phyloP scores from a whole-genome alignment of 805 yeast genomes.

The Maudiozyma bulderi region DNA sequence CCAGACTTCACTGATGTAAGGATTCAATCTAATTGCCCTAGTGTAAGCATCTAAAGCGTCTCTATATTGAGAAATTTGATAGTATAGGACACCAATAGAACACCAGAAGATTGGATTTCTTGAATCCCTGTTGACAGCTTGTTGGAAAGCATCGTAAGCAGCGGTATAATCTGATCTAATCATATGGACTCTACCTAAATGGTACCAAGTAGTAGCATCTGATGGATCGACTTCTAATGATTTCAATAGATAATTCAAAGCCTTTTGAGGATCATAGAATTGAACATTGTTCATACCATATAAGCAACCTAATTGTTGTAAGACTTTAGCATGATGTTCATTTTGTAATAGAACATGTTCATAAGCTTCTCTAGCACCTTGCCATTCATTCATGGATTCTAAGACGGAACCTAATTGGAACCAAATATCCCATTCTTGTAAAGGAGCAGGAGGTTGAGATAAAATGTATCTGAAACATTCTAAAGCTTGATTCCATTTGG shows the following conservation, averaged over 20 bases:
- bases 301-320: constrained; percentile 92
- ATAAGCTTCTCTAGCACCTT: constrained; percentile 89
- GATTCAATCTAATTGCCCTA: constrained; percentile 89
- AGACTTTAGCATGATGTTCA: constrained; percentile 90
- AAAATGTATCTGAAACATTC: constrained; percentile 93
- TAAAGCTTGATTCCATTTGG: constrained; percentile 72
- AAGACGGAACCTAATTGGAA: constrained; percentile 94
- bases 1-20: constrained; percentile 96
- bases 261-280: constrained; percentile 75
- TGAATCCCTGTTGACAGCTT: constrained; percentile 93
- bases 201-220: constrained; percentile 97
- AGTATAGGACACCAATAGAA: constrained; percentile 88
- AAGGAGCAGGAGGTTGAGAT: constrained; percentile 85
- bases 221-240: constrained; percentile 80
- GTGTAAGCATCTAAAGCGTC: constrained; percentile 98
- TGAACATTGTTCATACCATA: constrained; percentile 54
- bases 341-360: constrained; percentile 83
- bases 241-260: constrained; percentile 72
- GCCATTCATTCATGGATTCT: constrained; percentile 87
- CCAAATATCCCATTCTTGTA: constrained; percentile 97
- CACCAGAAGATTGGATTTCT: constrained; percentile 98
- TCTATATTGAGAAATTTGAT: constrained; percentile 90
- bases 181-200: constrained; percentile 94
- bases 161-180: constrained; percentile 88
- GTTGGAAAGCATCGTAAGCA: constrained; percentile 97